phyloP scores from a whole-genome alignment of 176 grass and related monocot species.

The Elaeis guineensis region DNA sequence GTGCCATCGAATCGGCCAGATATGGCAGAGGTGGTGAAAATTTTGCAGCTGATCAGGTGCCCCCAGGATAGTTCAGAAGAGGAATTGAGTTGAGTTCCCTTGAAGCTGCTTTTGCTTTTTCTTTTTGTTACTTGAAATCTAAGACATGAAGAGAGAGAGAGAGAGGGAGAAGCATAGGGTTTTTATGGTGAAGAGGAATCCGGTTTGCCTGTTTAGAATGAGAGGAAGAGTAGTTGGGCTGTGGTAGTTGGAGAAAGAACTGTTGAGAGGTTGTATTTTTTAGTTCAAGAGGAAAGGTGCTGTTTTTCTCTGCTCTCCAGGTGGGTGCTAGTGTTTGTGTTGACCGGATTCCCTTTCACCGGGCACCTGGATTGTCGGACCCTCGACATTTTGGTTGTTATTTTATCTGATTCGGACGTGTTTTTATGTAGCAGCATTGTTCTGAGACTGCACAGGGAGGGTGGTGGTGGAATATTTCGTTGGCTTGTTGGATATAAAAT shows the following conservation, averaged over 20 bases:
- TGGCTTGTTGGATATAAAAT: too few relatives aligned
- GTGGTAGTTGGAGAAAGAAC: not conserved
- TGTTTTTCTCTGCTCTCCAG: not conserved
- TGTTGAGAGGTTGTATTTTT: not conserved
- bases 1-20: slow-evolving; percentile 87
- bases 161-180: not conserved
- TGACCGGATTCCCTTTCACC: slow-evolving; percentile 7
- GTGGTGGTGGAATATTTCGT: too few relatives aligned
- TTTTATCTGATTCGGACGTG: not conserved
- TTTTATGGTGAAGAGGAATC: slow-evolving; percentile 13
- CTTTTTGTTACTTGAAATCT: slow-evolving; percentile 8
- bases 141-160: not conserved
- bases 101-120: not conserved
- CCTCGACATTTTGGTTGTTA: not conserved
- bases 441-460: not conserved
- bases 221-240: not conserved
- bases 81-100: slow-evolving; percentile 37
- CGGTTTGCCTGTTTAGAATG: slow-evolving; percentile 1
- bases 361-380: not conserved
- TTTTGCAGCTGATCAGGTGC: slow-evolving; percentile 75
- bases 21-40: slow-evolving; percentile 71
- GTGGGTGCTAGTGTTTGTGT: not conserved
- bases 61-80: slow-evolving; percentile 48
- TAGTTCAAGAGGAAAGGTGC: not conserved
- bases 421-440: not conserved